These are phyloP conservation scores for Juncus effusus DNA, from an alignment of 176 grass and related monocot genomes.

Conservation along the genomic window DNA sequence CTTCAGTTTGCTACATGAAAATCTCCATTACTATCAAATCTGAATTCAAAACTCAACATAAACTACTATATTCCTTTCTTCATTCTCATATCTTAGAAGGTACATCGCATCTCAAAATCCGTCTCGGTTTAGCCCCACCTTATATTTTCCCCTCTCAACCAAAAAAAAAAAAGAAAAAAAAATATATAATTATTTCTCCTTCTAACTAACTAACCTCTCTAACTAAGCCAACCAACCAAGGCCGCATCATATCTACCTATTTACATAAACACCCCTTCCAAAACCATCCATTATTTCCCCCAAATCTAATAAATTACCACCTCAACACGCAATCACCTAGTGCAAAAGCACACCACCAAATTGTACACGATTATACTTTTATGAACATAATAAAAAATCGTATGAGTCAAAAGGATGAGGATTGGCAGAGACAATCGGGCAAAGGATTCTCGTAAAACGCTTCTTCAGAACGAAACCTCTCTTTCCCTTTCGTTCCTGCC, in stretches of 20 bases:
- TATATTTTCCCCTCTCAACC: neutral
- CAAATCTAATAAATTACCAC: slow-evolving; percentile 5
- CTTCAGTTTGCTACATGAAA: too few relatives aligned
- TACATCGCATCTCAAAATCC: too few relatives aligned
- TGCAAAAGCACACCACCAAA: too few relatives aligned
- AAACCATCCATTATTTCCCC: slow-evolving; percentile 8
- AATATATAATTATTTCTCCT: neutral
- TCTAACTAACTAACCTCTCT: neutral
- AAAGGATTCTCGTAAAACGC: slow-evolving; percentile 98
- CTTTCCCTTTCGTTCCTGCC: slow-evolving; percentile 69
- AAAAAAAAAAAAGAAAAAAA: neutral
- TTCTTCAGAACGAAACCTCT: slow-evolving; percentile 86
- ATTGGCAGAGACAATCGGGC: slow-evolving; percentile 78
- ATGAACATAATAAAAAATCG: neutral
- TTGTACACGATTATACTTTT: too few relatives aligned
- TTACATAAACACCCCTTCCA: neutral
- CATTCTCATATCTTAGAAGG: too few relatives aligned
- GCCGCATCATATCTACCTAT: slow-evolving; percentile 16
- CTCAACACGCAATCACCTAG: neutral
- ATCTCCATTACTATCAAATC: too few relatives aligned
- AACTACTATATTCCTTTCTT: too few relatives aligned
- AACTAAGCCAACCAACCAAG: slow-evolving; percentile 7
- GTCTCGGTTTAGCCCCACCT: neutral
- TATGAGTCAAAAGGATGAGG: neutral
- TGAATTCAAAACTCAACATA: too few relatives aligned